Evolutionary conservation across 2,329 filamentous ascomycete species (phyloP).

Genomic region (Grosmannia clavigera): DNA sequence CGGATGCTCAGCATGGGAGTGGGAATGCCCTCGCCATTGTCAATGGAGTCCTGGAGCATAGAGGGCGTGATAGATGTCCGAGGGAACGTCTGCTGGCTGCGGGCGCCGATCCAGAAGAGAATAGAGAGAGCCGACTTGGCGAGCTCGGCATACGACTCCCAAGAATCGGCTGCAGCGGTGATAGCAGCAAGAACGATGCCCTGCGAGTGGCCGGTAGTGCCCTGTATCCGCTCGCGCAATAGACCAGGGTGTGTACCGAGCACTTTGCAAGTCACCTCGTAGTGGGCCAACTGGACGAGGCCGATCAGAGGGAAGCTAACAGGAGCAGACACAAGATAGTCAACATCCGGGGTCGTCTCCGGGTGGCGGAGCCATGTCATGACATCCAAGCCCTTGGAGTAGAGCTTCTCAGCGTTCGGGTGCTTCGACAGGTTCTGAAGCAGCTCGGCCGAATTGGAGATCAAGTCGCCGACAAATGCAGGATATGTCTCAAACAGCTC

Average conservation of each 20-base stretch:
- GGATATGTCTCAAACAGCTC: slow-evolving; percentile 86
- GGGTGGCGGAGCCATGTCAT: slow-evolving; percentile 84
- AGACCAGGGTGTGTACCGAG: slow-evolving; percentile 83
- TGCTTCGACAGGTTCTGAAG: slow-evolving; percentile 77
- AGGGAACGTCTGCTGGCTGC: slow-evolving; percentile 95
- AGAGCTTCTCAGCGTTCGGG: slow-evolving; percentile 83
- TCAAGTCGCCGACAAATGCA: slow-evolving; percentile 76
- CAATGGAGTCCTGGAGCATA: slow-evolving; percentile 82
- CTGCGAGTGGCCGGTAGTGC: slow-evolving; percentile 92
- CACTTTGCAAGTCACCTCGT: slow-evolving; percentile 84
- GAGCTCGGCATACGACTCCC: slow-evolving; percentile 80
- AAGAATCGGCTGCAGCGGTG: slow-evolving; percentile 79
- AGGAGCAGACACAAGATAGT: slow-evolving; percentile 88
- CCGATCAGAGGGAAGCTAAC: slow-evolving; percentile 96
- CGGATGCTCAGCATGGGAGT: slow-evolving; percentile 98
- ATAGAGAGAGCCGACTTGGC: slow-evolving; percentile 74
- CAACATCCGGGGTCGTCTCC: slow-evolving; percentile 81
- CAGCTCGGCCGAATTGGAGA: slow-evolving; percentile 69
- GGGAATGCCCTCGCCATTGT: slow-evolving; percentile 87
- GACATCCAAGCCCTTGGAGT: slow-evolving; percentile 91
- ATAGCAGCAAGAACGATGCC: slow-evolving; percentile 88
- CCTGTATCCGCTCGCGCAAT: slow-evolving; percentile 70
- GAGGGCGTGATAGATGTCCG: slow-evolving; percentile 85
- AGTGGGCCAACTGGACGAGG: slow-evolving; percentile 90
- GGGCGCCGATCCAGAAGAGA: slow-evolving; percentile 96